A percentile compares a stretch with the other conserved stretches of the same genome.
phyloP scores from a whole-genome alignment of 352 stramenopile genomes.

The Phytophthora pseudosyringae region DNA sequence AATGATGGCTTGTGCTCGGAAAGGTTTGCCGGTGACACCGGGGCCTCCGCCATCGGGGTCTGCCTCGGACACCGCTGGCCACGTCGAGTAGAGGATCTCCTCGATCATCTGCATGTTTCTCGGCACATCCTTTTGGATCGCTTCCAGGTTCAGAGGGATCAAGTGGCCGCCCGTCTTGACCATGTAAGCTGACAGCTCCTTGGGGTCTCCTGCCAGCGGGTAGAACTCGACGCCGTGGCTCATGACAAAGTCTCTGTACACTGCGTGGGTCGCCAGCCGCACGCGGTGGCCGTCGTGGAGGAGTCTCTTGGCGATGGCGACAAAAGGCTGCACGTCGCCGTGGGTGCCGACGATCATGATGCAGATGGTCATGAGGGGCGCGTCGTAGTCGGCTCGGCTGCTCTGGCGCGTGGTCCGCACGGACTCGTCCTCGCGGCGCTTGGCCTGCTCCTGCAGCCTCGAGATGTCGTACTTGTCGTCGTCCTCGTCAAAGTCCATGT shows the following conservation, averaged over 20 bases:
- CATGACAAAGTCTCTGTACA: conserved; percentile 89
- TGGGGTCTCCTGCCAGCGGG: conserved; percentile 73
- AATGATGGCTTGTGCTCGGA: conserved; percentile 93
- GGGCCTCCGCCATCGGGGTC: conserved; percentile 78
- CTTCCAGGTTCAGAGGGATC: conserved; percentile 72
- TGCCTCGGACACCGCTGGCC: conserved; percentile 80
- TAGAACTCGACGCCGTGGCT: conserved; percentile 82
- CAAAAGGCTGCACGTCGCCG: conserved; percentile 88
- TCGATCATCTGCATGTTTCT: conserved; percentile 92
- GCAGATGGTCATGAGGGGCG: conserved; percentile 72
- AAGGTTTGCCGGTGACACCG: conserved; percentile 55
- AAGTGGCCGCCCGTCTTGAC: conserved; percentile 86
- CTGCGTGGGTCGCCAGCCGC: conserved; percentile 89
- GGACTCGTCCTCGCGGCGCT: conserved; percentile 29
- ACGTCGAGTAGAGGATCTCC: conserved; percentile 89
- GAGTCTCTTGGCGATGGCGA: conserved; percentile 87
- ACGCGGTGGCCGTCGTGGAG: conserved; percentile 90
- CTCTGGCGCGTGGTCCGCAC: conserved; percentile 20
- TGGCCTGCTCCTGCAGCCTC: conserved; percentile 36
- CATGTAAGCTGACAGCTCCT: conserved; percentile 92
- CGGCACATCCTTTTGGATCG: conserved; percentile 70
- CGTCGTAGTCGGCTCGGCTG: conserved; percentile 28
- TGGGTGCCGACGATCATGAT: conserved; percentile 93
- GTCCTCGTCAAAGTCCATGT: conserved; percentile 55
- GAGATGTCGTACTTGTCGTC: conserved; percentile 56